Base-by-base conservation (phyloP, 495 filamentous ascomycete species). In the Annulohypoxylon nitens region DNA sequence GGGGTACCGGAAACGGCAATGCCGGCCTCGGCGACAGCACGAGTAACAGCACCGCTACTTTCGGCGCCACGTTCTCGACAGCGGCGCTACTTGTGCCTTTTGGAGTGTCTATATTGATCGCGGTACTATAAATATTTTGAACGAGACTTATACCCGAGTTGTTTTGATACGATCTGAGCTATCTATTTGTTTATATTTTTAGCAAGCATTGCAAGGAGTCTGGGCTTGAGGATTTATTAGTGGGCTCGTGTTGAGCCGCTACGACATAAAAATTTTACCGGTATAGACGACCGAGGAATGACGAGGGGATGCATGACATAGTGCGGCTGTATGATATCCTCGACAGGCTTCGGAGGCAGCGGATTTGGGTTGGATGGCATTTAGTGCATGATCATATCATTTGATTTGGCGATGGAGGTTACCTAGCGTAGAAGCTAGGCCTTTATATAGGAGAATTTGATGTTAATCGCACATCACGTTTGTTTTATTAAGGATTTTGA, bases 121-220 rank as follows among this genome's bases (percentile, higher is more conserved):
- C 60, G 20, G 30, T 75, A 30, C n/a, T 60, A 69, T 71, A 54
- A 57, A 60, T 47, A 26, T 37, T 54, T 33, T 30, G 25, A n/a
- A 26, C 9, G 12, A 30, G 20, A 54, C 30, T 23, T 33, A 33
- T 54, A 54, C 50, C 50, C 50, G 16, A 18, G 36, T 53, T 53
- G 26, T 61, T 62, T 64, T 39, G 53, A 41, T 62, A 41, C 33
- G 59, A 41, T 58, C 48, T 41, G 51, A 43, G 20, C 30, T 30
- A 30, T 30, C 30, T 30, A 30, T 30, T 65, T 70, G n/a, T 62
- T 66, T 37, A 53, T 26, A 55, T 54, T 55, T 23, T 30, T 60
- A 51, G 48, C 48, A 51, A 60, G 70, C 70, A 73, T 73, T 48
- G 70, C 54, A 61, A 68, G 73, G 73, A 69, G 73, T 75, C 70